Percentiles rank a stretch among this genome's conserved stretches.
Conservation (phyloP, 108 stramenopile genomes). For the Pseudonitzschia multistriata region DNA sequence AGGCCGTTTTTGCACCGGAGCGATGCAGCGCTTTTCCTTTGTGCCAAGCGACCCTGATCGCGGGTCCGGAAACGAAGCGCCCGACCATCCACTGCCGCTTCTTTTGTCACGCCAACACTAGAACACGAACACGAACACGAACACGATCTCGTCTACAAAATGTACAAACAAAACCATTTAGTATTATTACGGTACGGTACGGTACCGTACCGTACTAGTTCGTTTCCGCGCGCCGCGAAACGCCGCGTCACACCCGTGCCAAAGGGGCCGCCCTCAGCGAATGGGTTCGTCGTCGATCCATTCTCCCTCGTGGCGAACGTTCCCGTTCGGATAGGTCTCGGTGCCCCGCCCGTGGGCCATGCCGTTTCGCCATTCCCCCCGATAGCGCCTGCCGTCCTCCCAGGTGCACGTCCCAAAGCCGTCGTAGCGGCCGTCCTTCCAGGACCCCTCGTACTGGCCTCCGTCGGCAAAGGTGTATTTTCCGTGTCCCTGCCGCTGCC, state of each 20-base stretch:
- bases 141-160: no score
- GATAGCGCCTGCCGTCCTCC: slow-evolving; percentile 33
- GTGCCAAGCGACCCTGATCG: no score
- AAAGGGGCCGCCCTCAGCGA: neutral
- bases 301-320: slow-evolving; percentile 53
- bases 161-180: no score
- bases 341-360: slow-evolving; percentile 58
- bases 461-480: slow-evolving; percentile 55
- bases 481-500: slow-evolving; percentile 58
- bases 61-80: no score
- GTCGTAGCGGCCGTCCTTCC: slow-evolving; percentile 56
- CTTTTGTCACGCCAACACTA: no score
- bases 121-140: no score
- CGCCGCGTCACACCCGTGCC: neutral
- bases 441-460: slow-evolving; percentile 54
- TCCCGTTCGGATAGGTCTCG: slow-evolving; percentile 56
- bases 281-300: slow-evolving; percentile 63
- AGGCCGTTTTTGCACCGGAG: no score
- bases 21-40: no score
- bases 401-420: slow-evolving; percentile 56
- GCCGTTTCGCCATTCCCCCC: slow-evolving; percentile 55
- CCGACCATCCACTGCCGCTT: no score
- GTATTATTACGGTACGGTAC: no score
- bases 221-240: neutral
- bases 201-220: neutral